Conservation (phyloP, 805 yeast genomes). For the Zygosaccharomyces siamensis region DNA sequence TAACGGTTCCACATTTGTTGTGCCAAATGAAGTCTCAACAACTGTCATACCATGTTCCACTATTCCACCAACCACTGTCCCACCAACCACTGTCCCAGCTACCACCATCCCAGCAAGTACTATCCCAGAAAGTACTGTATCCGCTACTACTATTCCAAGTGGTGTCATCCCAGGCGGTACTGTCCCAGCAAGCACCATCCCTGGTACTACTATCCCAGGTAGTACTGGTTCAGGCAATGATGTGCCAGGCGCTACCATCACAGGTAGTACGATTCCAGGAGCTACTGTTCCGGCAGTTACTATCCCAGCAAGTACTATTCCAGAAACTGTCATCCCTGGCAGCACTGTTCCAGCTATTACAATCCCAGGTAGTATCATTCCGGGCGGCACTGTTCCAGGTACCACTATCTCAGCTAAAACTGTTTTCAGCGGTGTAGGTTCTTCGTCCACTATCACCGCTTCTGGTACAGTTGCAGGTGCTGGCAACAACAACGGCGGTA, state of each 20-base stretch:
- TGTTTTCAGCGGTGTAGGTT: background rate
- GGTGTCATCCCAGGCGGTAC: background rate
- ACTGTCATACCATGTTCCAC: too few relatives aligned
- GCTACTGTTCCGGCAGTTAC: background rate
- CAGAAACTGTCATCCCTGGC: too few relatives aligned
- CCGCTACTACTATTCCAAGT: background rate
- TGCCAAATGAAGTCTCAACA: too few relatives aligned
- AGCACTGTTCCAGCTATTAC: background rate
- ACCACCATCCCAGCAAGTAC: too few relatives aligned
- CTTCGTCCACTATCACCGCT: background rate
- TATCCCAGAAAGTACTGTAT: too few relatives aligned
- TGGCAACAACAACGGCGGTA: background rate
- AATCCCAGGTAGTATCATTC: background rate
- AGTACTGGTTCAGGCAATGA: background rate
- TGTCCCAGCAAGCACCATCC: background rate
- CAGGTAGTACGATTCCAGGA: background rate
- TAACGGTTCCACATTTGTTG: too few relatives aligned
- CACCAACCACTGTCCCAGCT: too few relatives aligned
- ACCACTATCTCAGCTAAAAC: background rate
- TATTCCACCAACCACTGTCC: too few relatives aligned
- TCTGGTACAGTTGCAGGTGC: background rate
- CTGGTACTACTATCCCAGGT: background rate
- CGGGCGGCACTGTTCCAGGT: background rate
- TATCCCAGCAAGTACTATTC: background rate
- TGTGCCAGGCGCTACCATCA: background rate